These are phyloP conservation scores for Vachellia pachyceras DNA, from an alignment of 306 rosid genomes.

Conservation along the genomic window DNA sequence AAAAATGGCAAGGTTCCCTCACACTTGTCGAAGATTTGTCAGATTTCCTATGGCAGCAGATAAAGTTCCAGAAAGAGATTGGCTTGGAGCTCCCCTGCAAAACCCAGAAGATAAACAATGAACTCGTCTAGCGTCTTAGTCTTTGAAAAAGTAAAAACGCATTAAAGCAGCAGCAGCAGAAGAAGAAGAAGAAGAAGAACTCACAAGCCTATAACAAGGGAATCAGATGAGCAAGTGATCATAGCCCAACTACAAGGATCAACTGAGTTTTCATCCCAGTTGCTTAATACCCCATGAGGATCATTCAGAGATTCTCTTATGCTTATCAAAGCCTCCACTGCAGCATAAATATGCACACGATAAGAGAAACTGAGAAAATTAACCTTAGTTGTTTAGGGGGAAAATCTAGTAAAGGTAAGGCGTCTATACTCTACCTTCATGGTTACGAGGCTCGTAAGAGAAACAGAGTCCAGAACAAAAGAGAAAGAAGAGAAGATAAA, in stretches of 20 bases:
- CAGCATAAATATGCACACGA: slow-evolving; percentile 27
- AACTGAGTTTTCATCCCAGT: slow-evolving; percentile 93
- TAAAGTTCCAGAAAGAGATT: slow-evolving; percentile 84
- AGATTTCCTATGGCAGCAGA: slow-evolving; percentile 75
- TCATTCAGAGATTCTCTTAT: slow-evolving; percentile 60
- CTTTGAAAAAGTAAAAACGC: neutral
- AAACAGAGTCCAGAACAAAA: slow-evolving; percentile 42
- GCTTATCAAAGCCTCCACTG: slow-evolving; percentile 82
- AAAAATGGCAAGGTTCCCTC: slow-evolving; percentile 35
- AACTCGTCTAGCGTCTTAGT: neutral
- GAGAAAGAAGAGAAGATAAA: slow-evolving; percentile 42
- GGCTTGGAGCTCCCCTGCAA: slow-evolving; percentile 94
- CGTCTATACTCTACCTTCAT: slow-evolving; percentile 61
- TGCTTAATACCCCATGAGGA: slow-evolving; percentile 77
- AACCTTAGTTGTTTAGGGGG: neutral
- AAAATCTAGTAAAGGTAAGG: neutral
- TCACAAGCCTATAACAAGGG: slow-evolving; percentile 77
- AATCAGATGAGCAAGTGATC: slow-evolving; percentile 89
- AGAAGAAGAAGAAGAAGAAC: slow-evolving; percentile 35
- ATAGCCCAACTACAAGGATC: slow-evolving; percentile 98
- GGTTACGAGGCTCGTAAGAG: slow-evolving; percentile 87
- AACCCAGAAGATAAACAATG: slow-evolving; percentile 23
- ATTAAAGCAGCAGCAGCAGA: neutral
- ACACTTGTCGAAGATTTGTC: slow-evolving; percentile 94
- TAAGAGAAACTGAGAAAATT: neutral